These are phyloP conservation scores for Phytophthora citrophthora DNA, from an alignment of 352 stramenopile genomes.

Conservation along the genomic window DNA sequence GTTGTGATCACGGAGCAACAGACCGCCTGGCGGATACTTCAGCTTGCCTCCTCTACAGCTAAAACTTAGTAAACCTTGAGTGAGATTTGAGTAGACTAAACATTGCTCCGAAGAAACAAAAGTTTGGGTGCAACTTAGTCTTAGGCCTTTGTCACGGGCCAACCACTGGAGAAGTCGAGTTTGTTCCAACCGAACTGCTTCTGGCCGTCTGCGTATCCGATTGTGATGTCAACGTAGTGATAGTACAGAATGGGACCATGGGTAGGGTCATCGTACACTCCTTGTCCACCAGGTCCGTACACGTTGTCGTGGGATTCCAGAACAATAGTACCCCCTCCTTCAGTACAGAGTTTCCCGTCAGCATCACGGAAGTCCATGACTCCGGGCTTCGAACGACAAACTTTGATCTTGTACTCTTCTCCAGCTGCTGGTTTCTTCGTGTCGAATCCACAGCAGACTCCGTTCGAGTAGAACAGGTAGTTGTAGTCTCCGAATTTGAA, in stretches of 20 bases:
- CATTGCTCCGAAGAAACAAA: no score
- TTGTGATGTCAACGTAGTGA: conserved; percentile 43
- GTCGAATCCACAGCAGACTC: conserved; percentile 30
- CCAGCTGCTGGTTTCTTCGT: conserved; percentile 14
- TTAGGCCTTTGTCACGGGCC: conserved; percentile 1
- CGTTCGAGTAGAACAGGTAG: conserved; percentile 37
- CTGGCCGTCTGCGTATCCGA: conserved; percentile 51
- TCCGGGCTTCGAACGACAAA: conserved; percentile 28
- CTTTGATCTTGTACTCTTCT: conserved; percentile 37
- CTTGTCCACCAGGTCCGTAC: conserved; percentile 16
- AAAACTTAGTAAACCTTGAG: no score
- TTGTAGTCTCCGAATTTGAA: conserved; percentile 32
- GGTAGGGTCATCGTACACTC: conserved; percentile 21
- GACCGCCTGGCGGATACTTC: no score
- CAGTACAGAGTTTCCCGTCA: conserved; percentile 12
- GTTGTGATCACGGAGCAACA: no score
- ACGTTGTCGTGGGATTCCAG: conserved; percentile 22
- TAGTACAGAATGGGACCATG: conserved; percentile 25
- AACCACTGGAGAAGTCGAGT: conserved; percentile 51
- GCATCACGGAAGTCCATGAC: conserved; percentile 34
- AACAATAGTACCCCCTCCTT: conserved; percentile 26
- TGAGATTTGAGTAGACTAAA: no score
- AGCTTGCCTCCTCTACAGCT: no score
- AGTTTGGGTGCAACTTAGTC: no score
- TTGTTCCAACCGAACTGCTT: conserved; percentile 68